Percentiles rank a stretch among this genome's conserved stretches.
These are phyloP conservation scores for Botrytis byssoidea DNA, from an alignment of 2,329 filamentous ascomycete genomes.

Conservation along the genomic window DNA sequence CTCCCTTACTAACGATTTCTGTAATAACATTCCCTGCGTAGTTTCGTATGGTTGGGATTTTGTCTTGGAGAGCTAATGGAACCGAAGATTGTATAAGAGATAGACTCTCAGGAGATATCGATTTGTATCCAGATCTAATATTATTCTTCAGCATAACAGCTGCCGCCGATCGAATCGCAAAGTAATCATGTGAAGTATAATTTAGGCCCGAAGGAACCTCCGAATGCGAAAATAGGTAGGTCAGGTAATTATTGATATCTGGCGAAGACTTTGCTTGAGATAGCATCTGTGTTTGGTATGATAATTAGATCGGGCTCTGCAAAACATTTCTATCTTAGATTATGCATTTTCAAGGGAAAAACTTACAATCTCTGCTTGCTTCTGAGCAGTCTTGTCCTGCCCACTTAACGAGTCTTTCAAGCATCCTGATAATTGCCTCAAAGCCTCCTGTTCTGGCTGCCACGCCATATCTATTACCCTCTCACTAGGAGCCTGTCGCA, in stretches of 20 bases:
- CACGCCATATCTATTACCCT: slow-evolving; percentile 67
- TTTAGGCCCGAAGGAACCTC: slow-evolving; percentile 60
- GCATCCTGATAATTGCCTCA: slow-evolving; percentile 85
- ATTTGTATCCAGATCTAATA: slow-evolving; percentile 71
- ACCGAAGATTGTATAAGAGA: slow-evolving; percentile 77
- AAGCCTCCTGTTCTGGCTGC: slow-evolving; percentile 84
- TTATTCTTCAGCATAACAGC: slow-evolving; percentile 97
- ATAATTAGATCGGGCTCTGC: slow-evolving; percentile 16
- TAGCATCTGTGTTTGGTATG: slow-evolving; percentile 73
- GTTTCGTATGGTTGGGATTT: slow-evolving; percentile 77
- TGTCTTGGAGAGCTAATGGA: slow-evolving; percentile 77
- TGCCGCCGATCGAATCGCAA: slow-evolving; percentile 79
- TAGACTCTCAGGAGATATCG: slow-evolving; percentile 71
- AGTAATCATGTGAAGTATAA: slow-evolving; percentile 61
- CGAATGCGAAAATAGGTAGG: slow-evolving; percentile 78
- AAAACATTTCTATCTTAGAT: not conserved
- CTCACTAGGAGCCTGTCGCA: slow-evolving; percentile 27
- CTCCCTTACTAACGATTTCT: slow-evolving; percentile 80
- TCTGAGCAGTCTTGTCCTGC: slow-evolving; percentile 75
- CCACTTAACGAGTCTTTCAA: slow-evolving; percentile 90
- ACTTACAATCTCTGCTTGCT: slow-evolving; percentile 84
- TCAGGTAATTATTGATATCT: slow-evolving; percentile 96
- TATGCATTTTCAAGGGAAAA: slow-evolving; percentile 1
- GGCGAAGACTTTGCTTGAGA: slow-evolving; percentile 82
- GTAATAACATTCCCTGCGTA: slow-evolving; percentile 93